These are phyloP conservation scores for Talaromyces trachyspermus DNA, from an alignment of 495 filamentous ascomycete species.

Conservation along the genomic window DNA sequence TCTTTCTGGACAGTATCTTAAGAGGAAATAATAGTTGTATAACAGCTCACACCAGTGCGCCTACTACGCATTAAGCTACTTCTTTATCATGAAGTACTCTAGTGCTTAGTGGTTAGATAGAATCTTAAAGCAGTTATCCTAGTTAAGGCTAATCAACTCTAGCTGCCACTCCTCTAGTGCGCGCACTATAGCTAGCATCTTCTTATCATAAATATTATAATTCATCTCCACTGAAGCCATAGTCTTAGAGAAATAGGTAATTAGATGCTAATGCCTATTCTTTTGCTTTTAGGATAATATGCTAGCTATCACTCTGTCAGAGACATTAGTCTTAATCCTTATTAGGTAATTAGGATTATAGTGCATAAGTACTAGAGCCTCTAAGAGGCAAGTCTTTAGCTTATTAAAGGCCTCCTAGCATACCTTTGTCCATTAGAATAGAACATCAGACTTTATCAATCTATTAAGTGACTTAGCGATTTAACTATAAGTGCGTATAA, in stretches of 20 bases:
- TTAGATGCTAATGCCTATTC: conserved; percentile 6
- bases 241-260: conserved; percentile 23
- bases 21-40: conserved; percentile 9
- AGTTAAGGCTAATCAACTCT: conserved; percentile 12
- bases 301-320: conserved; percentile 6
- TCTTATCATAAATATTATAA: conserved; percentile 27
- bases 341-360: conserved; percentile 9
- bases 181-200: conserved; percentile 15
- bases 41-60: conserved; percentile 18
- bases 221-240: conserved; percentile 12
- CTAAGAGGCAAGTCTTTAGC: no score
- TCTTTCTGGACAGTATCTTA: conserved; percentile 8
- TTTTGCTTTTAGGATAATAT: conserved; percentile 10
- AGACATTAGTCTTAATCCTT: conserved; percentile 13
- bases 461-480: conserved; percentile 10
- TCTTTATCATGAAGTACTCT: conserved; percentile 19
- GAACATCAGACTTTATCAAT: conserved; percentile 11
- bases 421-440: conserved; percentile 40
- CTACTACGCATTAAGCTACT: conserved; percentile 13
- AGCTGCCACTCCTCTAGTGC: conserved; percentile 21
- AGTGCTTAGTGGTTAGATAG: conserved; percentile 16
- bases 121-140: conserved; percentile 9
- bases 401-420: conserved; percentile 54
- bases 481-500: conserved; percentile 21
- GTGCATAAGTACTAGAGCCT: conserved; percentile 2